Conservation (phyloP, 2,329 filamentous ascomycete genomes). For the Tolypocladium pustulatum region DNA sequence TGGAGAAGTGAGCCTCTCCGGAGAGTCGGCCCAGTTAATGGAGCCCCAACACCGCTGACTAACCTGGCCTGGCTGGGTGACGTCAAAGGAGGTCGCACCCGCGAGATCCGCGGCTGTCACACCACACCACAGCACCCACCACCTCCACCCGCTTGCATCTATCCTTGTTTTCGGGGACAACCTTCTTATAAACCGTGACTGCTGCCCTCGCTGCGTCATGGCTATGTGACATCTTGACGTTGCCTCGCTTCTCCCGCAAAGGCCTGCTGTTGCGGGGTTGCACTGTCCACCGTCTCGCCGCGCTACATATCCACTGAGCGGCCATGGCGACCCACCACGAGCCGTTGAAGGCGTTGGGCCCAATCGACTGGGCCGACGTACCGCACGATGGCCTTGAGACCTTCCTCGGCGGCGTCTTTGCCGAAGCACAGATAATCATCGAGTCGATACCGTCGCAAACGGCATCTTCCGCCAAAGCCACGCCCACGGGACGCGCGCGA, state of each 20-base stretch:
- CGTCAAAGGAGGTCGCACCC: not conserved
- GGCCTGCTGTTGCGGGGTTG: not conserved
- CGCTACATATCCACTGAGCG: not conserved
- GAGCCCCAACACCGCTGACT: not conserved
- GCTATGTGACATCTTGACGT: not conserved
- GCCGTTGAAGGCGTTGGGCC: slow-evolving; percentile 45
- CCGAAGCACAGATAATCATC: slow-evolving; percentile 57
- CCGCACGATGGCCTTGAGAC: slow-evolving; percentile 35
- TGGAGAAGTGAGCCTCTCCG: too few species aligned
- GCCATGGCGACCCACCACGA: slow-evolving; percentile 48
- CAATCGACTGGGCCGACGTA: slow-evolving; percentile 40
- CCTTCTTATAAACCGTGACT: not conserved
- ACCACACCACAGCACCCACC: not conserved
- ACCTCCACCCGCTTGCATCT: not conserved
- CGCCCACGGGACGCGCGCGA: slow-evolving; percentile 33
- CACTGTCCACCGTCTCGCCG: not conserved
- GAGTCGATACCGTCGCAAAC: slow-evolving; percentile 59
- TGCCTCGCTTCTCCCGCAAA: not conserved
- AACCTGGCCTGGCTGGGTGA: not conserved
- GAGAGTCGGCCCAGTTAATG: too few species aligned
- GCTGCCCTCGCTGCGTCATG: not conserved
- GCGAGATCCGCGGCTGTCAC: not conserved
- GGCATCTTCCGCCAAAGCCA: slow-evolving; percentile 28
- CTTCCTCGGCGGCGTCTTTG: slow-evolving; percentile 51
- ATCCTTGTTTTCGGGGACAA: not conserved